Base-by-base conservation (phyloP, 192 early-diverging fungal genomes). In the Spinellus fusiger region DNA sequence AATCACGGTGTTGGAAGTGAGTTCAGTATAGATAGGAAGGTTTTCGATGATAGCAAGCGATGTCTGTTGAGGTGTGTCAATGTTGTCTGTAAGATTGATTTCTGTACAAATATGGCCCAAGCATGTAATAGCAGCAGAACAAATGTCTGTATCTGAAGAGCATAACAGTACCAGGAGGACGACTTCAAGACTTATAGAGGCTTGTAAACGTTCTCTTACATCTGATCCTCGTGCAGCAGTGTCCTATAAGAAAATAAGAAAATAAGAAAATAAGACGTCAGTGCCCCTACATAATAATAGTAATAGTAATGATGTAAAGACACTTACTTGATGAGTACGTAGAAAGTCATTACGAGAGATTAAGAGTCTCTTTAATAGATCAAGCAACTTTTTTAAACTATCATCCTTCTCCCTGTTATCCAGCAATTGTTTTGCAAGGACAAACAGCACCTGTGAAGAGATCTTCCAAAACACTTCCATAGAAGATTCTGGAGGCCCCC, bases 401-500 rank as follows among this genome's bases (percentile, higher is more conserved):
- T 89, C 81, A 29, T 83, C 81, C 18, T 81, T 75, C 56, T 84
- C 83, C 58, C 80, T 81, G 40, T 77, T 76, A 51, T 93, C 89
- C 20, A 98, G 75, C 23, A 98, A 69, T 61, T 89, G 83, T 51
- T 83, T 85, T 1, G 91, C 85, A 49, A 91, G 72, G 4, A 81
- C 76, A 49, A 89, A 74, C 60, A 89, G 76, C 32, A 83, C 76
- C 74, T 80, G 66, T 2, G 77, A 78, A 54, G 75, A 67, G 75
- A 90, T 75, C 8, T 80, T 87, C 93, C 93, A 96, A 68, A 91
- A 89, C 0, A 80, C 81, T 29, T 77, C 68, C 80, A 93, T 90
- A 33, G 86, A 72, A 27, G 78, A 73, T 0, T 84, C 88, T 16
- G 78, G 69, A 40, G 86, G 86, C 0, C 92, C 90, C 95, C 95